Conservation (phyloP, 73 alveolate species). For the Paramecium sonneborni region DNA sequence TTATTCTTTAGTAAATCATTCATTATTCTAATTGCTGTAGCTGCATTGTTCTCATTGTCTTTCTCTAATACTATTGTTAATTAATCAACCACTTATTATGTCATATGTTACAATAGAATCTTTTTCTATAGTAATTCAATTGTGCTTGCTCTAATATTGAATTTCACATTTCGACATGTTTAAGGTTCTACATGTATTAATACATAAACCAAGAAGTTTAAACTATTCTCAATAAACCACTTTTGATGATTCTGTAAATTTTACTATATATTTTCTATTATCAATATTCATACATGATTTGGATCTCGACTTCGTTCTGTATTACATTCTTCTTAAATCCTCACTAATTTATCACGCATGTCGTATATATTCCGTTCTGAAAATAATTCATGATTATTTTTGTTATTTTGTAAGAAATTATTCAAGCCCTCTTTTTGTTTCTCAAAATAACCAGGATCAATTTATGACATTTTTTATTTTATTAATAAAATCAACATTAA, state of each 20-base stretch:
- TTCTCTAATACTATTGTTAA: slow-evolving; percentile 1
- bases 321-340: background rate
- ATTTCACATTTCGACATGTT: background rate
- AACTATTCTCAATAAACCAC: background rate
- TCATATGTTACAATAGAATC: background rate
- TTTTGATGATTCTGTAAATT: background rate
- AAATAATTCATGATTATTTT: background rate
- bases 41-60: slow-evolving; percentile 22
- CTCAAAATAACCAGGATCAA: background rate
- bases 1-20: background rate
- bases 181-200: background rate
- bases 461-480: background rate
- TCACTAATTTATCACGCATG: background rate
- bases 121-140: background rate
- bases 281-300: background rate
- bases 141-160: background rate
- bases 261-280: background rate
- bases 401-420: background rate
- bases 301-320: background rate
- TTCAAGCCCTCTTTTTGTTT: background rate
- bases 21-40: background rate
- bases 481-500: background rate
- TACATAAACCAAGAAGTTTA: background rate
- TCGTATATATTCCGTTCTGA: background rate
- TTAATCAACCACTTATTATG: background rate